Evolutionary conservation across 2,329 filamentous ascomycete genomes (phyloP), one percentile per base, ranked within the genome.

Genomic region (Cercospora sp.): DNA sequence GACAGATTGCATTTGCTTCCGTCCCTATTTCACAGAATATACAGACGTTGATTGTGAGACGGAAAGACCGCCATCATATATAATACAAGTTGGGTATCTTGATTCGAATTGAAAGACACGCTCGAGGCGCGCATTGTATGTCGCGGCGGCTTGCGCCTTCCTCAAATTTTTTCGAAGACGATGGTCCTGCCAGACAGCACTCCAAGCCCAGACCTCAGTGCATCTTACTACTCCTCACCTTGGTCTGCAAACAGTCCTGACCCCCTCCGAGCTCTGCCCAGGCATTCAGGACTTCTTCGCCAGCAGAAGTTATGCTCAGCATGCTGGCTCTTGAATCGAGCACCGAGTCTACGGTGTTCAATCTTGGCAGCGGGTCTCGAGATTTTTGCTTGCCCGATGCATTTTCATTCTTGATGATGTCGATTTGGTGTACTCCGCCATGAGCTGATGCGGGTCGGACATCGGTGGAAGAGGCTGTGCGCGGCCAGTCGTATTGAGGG

Each of bases 261-360:
- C 67, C 69, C 16, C 82, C 82, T 7, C 82, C 82, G 26, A 84
- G 68, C 65, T 79, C 82, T 10, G 80, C 80, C 82, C 82, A 84
- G 16, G 82, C 82, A 64, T 80, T 81, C 30, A 83, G 72, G 7
- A 84, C 80, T 69, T 84, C 82, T 33, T 83, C 81, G 51, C 80
- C 80, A 4, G 82, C 81, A 67, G 81, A 82, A 58, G 77, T 75
- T 57, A 72, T 71, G 59, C 73, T 73, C 16, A 72, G 55, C 57
- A 78, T 63, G 62, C 72, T 75, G 18, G 69, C 66, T 30, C 66
- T 30, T 18, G 63, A 31, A 23, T 70, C 65, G 20, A 65, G 30
- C 18, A 67, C 48, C 18, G 63, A 45, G 28, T 72, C 65, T 39
- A 69, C 64, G 16, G 68, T 70, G 48, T 69, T 67, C n/a, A 70